Conservation (phyloP, 2,329 filamentous ascomycete genomes). For the Sordariomycetes sp. region DNA sequence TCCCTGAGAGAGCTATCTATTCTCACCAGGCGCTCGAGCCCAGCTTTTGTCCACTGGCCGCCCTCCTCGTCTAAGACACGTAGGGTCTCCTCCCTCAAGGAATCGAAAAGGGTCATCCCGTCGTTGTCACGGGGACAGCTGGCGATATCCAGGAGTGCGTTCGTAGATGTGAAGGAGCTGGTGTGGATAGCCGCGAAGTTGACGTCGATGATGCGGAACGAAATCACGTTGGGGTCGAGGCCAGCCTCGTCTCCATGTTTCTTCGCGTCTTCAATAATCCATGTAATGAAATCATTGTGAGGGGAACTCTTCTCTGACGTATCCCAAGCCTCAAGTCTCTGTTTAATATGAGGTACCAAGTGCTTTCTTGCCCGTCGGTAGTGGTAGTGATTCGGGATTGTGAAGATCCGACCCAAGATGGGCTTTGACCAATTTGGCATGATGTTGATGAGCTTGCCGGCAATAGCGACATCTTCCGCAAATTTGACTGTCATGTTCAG, state of each 20-base stretch:
- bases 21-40: conserved; percentile 23
- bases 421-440: conserved; percentile 12
- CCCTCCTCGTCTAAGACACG: conserved; percentile 15
- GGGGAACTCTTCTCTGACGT: neutral
- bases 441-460: conserved; percentile 19
- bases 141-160: conserved; percentile 2
- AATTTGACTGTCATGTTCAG: conserved; percentile 1
- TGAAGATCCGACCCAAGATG: conserved; percentile 10
- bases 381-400: conserved; percentile 11
- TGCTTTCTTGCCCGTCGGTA: neutral
- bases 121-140: neutral
- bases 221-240: neutral
- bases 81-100: conserved; percentile 26
- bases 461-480: conserved; percentile 2
- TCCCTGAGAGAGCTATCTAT: conserved; percentile 33
- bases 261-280: conserved; percentile 1
- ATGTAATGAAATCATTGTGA: conserved; percentile 3
- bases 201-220: conserved; percentile 2
- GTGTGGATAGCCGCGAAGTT: conserved; percentile 5
- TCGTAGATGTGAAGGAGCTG: conserved; percentile 2
- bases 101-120: conserved; percentile 9
- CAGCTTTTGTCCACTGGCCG: conserved; percentile 26
- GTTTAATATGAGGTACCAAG: conserved; percentile 1
- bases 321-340: neutral
- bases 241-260: neutral